These are phyloP conservation scores for Annulohypoxylon moriforme DNA, from an alignment of 495 filamentous ascomycete genomes.

Conservation along the genomic window DNA sequence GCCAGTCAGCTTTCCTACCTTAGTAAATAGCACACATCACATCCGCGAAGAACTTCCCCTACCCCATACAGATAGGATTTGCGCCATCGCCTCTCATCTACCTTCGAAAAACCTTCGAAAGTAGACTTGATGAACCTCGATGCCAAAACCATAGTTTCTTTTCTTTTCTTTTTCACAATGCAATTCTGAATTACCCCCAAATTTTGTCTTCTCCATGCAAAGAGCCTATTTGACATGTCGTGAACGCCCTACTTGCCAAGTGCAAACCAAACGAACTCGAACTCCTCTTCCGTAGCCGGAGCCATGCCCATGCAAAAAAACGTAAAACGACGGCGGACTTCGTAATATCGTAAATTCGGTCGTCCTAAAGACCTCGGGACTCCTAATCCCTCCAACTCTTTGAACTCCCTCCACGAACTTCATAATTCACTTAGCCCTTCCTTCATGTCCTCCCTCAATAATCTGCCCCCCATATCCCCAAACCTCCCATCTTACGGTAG, in stretches of 20 bases:
- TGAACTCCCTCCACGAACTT: background rate
- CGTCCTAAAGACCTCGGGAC: background rate
- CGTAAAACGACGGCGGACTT: background rate
- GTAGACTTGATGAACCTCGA: background rate
- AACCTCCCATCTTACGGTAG: no score
- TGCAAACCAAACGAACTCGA: background rate
- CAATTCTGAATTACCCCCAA: background rate
- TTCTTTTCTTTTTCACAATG: background rate
- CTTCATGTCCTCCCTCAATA: background rate
- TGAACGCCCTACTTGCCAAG: conserved; percentile 12
- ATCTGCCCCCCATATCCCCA: background rate
- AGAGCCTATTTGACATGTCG: background rate
- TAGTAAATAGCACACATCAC: background rate
- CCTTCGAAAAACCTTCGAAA: no score
- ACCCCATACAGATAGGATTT: background rate
- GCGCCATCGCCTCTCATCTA: conserved; percentile 33
- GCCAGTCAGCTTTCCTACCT: no score
- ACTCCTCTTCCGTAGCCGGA: background rate
- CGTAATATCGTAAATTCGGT: conserved; percentile 17
- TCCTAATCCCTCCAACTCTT: background rate
- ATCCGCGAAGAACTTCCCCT: background rate
- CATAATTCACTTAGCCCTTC: background rate
- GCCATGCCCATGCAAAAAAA: conserved; percentile 12
- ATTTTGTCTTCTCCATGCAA: background rate
- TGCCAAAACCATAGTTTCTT: background rate